A percentile compares a stretch with the other conserved stretches of the same genome.
Evolutionary conservation across 495 filamentous ascomycete species (phyloP).

Genomic region (Talaromyces liani): DNA sequence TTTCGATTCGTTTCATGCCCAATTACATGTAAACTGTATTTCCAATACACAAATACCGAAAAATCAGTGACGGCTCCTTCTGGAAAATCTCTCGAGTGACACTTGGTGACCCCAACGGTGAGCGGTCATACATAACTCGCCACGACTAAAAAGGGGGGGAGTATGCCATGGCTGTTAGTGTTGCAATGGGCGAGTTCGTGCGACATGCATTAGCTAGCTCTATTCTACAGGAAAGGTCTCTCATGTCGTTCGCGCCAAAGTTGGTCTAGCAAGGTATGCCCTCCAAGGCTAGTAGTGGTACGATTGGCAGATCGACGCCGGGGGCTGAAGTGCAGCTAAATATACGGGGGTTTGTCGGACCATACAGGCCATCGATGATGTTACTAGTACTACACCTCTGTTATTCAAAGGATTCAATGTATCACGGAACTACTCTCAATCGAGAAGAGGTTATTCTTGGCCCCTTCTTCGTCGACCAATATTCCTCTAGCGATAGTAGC

Average conservation of each 20-base stretch:
- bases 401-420: background rate
- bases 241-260: background rate
- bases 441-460: background rate
- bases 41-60: background rate
- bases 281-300: background rate
- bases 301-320: background rate
- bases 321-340: background rate
- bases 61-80: background rate
- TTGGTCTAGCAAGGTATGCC: background rate
- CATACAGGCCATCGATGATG: background rate
- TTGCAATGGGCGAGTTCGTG: background rate
- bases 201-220: background rate
- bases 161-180: background rate
- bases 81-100: background rate
- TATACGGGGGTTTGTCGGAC: background rate
- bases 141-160: background rate
- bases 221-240: background rate
- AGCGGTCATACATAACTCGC: background rate
- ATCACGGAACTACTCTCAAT: background rate
- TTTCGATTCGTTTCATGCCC: background rate
- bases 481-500: background rate
- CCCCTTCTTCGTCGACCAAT: background rate
- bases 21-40: background rate
- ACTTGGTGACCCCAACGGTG: background rate
- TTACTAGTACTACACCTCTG: background rate